Base-by-base conservation (phyloP, 2,329 filamentous ascomycete species). In the Colletotrichum liaoningense region DNA sequence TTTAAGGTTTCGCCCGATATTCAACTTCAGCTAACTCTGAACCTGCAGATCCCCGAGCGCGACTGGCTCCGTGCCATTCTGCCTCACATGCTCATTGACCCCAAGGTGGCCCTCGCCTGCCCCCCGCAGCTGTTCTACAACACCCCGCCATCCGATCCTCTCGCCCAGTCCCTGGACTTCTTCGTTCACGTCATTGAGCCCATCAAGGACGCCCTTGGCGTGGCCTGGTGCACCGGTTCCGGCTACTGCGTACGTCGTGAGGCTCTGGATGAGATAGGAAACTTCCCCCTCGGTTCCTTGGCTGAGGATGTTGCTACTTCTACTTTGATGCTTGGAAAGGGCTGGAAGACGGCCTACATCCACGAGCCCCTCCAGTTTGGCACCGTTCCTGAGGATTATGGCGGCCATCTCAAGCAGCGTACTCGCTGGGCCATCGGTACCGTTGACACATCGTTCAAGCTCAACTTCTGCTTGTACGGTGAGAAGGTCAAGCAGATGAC, bases 221-320 rank as follows among this genome's bases (percentile, higher is more conserved):
- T 89, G 5, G 89, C 89, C n/a, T 90, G 89, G 86, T 91, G 89
- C 76, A 90, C 88, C n/a, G 90, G 91, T 5, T 92, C 90, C 5
- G 91, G 91, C 7, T 92, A 91, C 75, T 82, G 90, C 5, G 85
- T 88, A 33, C 88, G 90, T 4, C 88, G 90, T n/a, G 81, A 86
- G 66, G 90, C 91, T 6, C 82, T 93, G 4, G 87, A 90, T 22
- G 84, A 88, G 24, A 91, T 92, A 73, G 90, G 89, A 76, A 89
- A 90, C 76, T 92, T 91, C 75, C 90, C 90, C 0, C 84, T 88
- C 1, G 89, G 87, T 16, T 90, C 88, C 5, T 81, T 92, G 8
- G 87, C 89, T 5, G 91, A 93, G 78, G 91, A 93, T 77, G 86
- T 90, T 2, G 87, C 86, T 62, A 91, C 88, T 3, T 91, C 89